Conservation (phyloP, 2,329 filamentous ascomycete genomes). For the Ustilaginoidea virens region DNA sequence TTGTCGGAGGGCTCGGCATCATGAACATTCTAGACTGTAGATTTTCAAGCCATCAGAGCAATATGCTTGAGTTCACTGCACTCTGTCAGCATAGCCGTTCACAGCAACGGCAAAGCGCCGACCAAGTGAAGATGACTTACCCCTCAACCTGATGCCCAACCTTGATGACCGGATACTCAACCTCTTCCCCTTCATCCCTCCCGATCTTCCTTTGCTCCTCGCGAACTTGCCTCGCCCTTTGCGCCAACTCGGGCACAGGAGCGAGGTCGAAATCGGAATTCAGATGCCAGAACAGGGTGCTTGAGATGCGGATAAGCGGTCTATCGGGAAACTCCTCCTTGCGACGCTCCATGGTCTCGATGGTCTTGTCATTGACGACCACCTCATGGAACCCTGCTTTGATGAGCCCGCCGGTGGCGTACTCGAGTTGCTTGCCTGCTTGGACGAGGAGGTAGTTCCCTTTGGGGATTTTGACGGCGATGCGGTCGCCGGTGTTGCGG, state of each 20-base stretch:
- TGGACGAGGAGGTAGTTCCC: constrained; percentile 45
- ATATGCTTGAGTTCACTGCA: constrained; percentile 38
- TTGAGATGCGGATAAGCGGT: constrained; percentile 41
- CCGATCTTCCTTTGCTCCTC: constrained; percentile 31
- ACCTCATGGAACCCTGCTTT: constrained; percentile 49
- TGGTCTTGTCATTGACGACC: constrained; percentile 37
- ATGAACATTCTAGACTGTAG: too few relatives aligned
- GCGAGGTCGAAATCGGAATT: constrained; percentile 38
- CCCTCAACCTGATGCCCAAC: constrained; percentile 43
- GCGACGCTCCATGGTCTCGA: constrained; percentile 29
- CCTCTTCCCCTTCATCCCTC: constrained; percentile 35
- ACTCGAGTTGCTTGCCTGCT: constrained; percentile 47
- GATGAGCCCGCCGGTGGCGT: constrained; percentile 43
- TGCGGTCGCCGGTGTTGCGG: constrained; percentile 43
- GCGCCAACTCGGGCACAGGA: constrained; percentile 32
- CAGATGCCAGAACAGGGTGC: constrained; percentile 46
- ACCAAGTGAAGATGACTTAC: constrained; percentile 20
- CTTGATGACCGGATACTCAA: constrained; percentile 36
- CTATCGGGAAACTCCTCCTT: constrained; percentile 26
- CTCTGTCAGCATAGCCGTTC: too few relatives aligned
- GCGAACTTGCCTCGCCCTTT: constrained; percentile 27
- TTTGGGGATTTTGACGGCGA: constrained; percentile 41
- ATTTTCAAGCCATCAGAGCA: constrained; percentile 33
- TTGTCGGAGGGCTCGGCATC: too few relatives aligned
- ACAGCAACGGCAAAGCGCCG: not conserved